These are phyloP conservation scores for Dichomitus squalens DNA, from an alignment of 1,284 basidiomycete genomes.

Conservation along the genomic window DNA sequence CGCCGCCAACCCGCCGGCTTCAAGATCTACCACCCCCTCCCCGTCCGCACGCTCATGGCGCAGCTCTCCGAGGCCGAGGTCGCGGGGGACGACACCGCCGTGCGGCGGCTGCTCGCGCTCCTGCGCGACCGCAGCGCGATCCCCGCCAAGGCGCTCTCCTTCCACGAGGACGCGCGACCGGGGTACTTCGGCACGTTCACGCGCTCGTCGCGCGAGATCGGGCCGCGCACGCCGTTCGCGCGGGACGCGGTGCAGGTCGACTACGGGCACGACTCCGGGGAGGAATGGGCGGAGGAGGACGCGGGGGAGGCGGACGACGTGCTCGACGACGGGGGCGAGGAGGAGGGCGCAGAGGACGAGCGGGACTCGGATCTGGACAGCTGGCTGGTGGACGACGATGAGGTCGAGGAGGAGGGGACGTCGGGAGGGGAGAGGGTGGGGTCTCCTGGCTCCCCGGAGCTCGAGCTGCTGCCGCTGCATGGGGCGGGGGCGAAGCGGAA, in stretches of 20 bases:
- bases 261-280: conserved; percentile 85
- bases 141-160: conserved; percentile 76
- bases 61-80: conserved; percentile 78
- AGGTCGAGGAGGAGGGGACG: conserved; percentile 48
- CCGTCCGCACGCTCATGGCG: conserved; percentile 59
- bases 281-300: conserved; percentile 81
- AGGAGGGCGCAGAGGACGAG: conserved; percentile 52
- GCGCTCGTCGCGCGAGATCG: conserved; percentile 66
- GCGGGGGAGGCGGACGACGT: conserved; percentile 75
- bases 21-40: conserved; percentile 38
- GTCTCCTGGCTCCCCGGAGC: conserved; percentile 36
- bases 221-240: conserved; percentile 74
- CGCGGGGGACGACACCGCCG: conserved; percentile 63
- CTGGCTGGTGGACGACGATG: conserved; percentile 81
- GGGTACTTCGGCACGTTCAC: conserved; percentile 91
- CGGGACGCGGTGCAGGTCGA: conserved; percentile 72
- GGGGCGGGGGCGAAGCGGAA: conserved; percentile 53
- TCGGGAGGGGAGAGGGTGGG: conserved; percentile 43
- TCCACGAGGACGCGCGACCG: conserved; percentile 75
- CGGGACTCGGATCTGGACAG: conserved; percentile 76
- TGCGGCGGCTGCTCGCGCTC: conserved; percentile 54
- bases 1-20: conserved; percentile 28
- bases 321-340: conserved; percentile 62
- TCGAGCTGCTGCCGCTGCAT: conserved; percentile 42
- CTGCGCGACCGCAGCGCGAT: conserved; percentile 61